Evolutionary conservation across 345 rosid species (phyloP).

Genomic region (Pistacia atlantica): DNA sequence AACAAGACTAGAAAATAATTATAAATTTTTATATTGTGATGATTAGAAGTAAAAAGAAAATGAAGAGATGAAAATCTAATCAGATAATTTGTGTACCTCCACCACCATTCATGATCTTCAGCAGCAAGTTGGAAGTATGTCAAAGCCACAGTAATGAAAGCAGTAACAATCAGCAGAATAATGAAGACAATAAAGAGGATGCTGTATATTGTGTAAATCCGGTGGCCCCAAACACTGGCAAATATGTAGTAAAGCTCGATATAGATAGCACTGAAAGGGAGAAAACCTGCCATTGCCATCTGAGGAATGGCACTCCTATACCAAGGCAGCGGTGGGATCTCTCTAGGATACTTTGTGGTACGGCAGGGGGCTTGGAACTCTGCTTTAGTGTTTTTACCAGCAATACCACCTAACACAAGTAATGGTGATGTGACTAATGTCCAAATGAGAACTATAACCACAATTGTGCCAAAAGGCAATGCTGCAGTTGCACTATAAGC

Average conservation of each 20-base stretch:
- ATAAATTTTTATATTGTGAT: not conserved
- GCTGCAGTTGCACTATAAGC: conserved; percentile 85
- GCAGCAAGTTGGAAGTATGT: conserved; percentile 96
- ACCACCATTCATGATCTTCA: conserved; percentile 94
- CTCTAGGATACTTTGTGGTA: conserved; percentile 84
- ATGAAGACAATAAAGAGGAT: conserved; percentile 81
- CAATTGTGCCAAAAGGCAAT: conserved; percentile 83
- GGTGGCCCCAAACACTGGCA: conserved; percentile 90
- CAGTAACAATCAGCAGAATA: conserved; percentile 82
- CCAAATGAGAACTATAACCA: conserved; percentile 87
- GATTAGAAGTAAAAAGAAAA: too few species aligned
- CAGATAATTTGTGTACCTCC: conserved; percentile 56
- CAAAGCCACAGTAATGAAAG: conserved; percentile 87
- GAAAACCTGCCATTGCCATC: conserved; percentile 92
- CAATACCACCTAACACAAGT: conserved; percentile 91
- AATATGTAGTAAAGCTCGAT: conserved; percentile 88
- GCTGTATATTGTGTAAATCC: conserved; percentile 87
- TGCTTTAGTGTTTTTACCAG: conserved; percentile 86
- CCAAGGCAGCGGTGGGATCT: conserved; percentile 85
- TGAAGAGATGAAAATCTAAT: not conserved
- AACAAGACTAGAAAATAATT: not conserved
- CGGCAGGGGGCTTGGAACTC: conserved; percentile 95
- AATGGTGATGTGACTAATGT: conserved; percentile 79
- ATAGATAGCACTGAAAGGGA: conserved; percentile 83
- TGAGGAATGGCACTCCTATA: conserved; percentile 81